phyloP scores from a whole-genome alignment of 352 stramenopile species.

The Globisporangium paroecandrum region DNA sequence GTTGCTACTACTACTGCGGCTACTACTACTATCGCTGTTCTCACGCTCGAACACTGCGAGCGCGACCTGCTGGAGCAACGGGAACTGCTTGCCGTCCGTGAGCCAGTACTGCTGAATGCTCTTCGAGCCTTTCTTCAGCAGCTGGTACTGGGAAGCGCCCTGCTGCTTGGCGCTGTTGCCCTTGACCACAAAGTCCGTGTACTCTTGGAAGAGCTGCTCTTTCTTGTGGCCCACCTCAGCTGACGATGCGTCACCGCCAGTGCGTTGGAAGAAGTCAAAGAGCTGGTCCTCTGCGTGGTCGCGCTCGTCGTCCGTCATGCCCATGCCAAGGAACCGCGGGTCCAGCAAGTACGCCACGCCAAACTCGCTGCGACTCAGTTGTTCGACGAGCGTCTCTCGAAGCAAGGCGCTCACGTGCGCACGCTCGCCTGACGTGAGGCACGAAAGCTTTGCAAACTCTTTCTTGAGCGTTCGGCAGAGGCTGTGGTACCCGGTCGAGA shows the following conservation, averaged over 20 bases:
- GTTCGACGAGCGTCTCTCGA: neutral
- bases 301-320: conserved; percentile 21
- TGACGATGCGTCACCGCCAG: neutral
- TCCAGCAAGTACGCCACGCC: conserved; percentile 17
- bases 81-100: conserved; percentile 26
- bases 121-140: conserved; percentile 30
- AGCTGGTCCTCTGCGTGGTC: conserved; percentile 34
- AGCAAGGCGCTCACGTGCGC: neutral
- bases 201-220: conserved; percentile 24
- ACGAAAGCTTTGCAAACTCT: neutral
- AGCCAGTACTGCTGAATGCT: conserved; percentile 33
- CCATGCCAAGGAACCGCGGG: conserved; percentile 16
- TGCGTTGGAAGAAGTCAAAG: conserved; percentile 19
- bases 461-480: neutral
- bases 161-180: conserved; percentile 19
- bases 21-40: neutral
- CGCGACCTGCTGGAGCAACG: conserved; percentile 29
- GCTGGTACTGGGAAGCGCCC: conserved; percentile 25
- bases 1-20: neutral
- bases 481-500: conserved; percentile 10
- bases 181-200: conserved; percentile 34
- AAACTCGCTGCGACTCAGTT: neutral
- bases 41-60: conserved; percentile 17
- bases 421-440: neutral
- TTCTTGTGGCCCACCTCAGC: conserved; percentile 12